Percentiles rank a stretch among this genome's conserved stretches.
These are phyloP conservation scores for Dioscorea zingiberensis DNA, from an alignment of 106 monocot species.

Conservation along the genomic window DNA sequence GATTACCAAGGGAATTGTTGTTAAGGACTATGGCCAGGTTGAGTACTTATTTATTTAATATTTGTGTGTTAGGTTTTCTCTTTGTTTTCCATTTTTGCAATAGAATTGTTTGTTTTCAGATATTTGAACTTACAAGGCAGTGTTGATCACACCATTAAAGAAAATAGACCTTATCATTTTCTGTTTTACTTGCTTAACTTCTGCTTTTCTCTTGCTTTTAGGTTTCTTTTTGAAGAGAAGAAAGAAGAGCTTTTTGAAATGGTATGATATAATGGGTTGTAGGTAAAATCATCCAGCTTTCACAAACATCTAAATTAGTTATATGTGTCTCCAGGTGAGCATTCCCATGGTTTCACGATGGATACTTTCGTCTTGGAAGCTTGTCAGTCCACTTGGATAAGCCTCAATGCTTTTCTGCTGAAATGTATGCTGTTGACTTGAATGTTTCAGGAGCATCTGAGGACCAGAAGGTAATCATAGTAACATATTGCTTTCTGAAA, in stretches of 20 bases:
- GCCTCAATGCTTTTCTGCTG: constrained; percentile 94
- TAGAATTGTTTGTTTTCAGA: too few relatives aligned
- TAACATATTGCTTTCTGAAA: too few relatives aligned
- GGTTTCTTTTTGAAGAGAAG: constrained; percentile 93
- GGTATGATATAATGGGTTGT: not conserved
- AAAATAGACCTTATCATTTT: too few relatives aligned
- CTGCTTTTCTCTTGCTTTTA: constrained; percentile 2
- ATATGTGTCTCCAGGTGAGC: constrained; percentile 50
- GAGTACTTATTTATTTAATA: not conserved
- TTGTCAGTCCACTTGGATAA: constrained; percentile 88
- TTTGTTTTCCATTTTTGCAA: too few relatives aligned
- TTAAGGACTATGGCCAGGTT: constrained; percentile 95
- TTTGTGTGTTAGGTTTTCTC: too few relatives aligned
- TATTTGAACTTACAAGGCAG: too few relatives aligned
- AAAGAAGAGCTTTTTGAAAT: constrained; percentile 88
- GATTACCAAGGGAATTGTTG: constrained; percentile 73
- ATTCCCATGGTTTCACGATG: constrained; percentile 96
- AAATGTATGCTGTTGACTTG: constrained; percentile 91
- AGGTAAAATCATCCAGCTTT: not conserved
- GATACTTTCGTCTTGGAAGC: constrained; percentile 92
- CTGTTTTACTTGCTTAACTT: too few relatives aligned
- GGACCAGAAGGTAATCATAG: constrained; percentile 60
- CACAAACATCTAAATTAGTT: not conserved
- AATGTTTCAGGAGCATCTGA: constrained; percentile 65
- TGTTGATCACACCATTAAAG: too few relatives aligned